Evolutionary conservation across 768 basidiomycete species (phyloP), one percentile per base, ranked within the genome.

Genomic region (Paxillus involutus): DNA sequence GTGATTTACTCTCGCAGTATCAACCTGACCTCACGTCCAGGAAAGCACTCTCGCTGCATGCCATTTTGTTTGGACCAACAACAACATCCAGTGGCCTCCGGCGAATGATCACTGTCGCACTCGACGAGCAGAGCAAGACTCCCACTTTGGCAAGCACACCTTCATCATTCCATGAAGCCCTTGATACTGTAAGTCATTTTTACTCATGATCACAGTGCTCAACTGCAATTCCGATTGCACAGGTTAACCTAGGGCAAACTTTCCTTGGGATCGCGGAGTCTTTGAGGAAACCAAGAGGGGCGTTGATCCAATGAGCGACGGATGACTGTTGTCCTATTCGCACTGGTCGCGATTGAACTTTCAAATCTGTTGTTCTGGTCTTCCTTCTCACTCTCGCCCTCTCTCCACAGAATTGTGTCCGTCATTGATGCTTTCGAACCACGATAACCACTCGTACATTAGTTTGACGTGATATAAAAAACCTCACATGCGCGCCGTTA

Each of bases 191-290:
- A 53, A 45, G 75, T 63, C 32, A 12, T 29, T 32, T 44, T 4
- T 29, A 0, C 0, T 3, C 10, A 37, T 43, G 5, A 24, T 16
- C n/a, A 13, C 0, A 3, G 29, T 21, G 3, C 10, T 3, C 46
- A 5, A 4, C 2, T 16, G 2, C n/a, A 47, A 56, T 47, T 17
- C 8, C 24, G 11, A 3, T 53, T 29, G 21, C 32, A 19, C 54
- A 84, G 83, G 71, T 83, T 21, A 75, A 73, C 52, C 70, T 84
- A 11, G 76, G 81, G 1, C 68, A 79, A 46, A 77, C 82, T 6
- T 84, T 84, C 75, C 67, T 83, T 29, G 75, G 77, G 19, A 75
- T 83, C 46, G 82, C 83, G 0, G 80, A 81, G 52, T 82, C 83
- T 0, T 62, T 84, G 67, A 75, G 72, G 61, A 82, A 76, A 54